Conservation (phyloP, 495 filamentous ascomycete genomes). For the Aspergillus baeticus region DNA sequence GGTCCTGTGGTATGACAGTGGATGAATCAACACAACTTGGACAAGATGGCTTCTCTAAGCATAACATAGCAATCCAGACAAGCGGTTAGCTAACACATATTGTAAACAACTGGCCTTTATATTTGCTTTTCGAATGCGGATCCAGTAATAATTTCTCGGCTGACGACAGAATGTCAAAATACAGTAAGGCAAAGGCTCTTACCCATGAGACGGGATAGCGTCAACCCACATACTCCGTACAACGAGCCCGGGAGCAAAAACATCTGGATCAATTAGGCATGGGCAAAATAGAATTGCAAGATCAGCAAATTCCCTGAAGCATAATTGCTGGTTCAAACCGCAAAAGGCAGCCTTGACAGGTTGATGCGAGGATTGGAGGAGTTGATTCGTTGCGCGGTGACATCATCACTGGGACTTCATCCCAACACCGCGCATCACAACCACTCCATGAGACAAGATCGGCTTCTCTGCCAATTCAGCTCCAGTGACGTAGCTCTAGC, state of each 20-base stretch:
- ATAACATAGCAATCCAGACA: background rate
- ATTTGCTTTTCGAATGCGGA: background rate
- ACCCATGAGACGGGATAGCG: background rate
- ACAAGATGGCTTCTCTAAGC: background rate
- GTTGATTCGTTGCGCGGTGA: conserved; percentile 1
- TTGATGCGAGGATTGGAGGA: background rate
- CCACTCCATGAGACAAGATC: background rate
- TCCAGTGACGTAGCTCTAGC: conserved; percentile 3
- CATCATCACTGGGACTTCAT: conserved; percentile 5
- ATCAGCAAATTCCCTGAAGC: background rate
- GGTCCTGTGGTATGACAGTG: background rate
- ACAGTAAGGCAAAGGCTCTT: background rate
- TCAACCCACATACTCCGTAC: background rate
- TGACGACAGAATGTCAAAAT: conserved; percentile 1
- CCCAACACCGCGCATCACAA: background rate
- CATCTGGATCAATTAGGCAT: background rate
- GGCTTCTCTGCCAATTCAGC: background rate
- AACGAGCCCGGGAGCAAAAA: no score
- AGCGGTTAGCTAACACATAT: background rate
- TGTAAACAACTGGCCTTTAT: background rate
- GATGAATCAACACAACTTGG: background rate
- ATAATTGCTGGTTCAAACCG: background rate
- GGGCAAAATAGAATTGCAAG: background rate
- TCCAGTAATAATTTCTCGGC: background rate
- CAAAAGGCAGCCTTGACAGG: conserved; percentile 4